These are phyloP conservation scores for Colletotrichum sp. DNA, from an alignment of 2,329 filamentous ascomycete species.

Conservation along the genomic window DNA sequence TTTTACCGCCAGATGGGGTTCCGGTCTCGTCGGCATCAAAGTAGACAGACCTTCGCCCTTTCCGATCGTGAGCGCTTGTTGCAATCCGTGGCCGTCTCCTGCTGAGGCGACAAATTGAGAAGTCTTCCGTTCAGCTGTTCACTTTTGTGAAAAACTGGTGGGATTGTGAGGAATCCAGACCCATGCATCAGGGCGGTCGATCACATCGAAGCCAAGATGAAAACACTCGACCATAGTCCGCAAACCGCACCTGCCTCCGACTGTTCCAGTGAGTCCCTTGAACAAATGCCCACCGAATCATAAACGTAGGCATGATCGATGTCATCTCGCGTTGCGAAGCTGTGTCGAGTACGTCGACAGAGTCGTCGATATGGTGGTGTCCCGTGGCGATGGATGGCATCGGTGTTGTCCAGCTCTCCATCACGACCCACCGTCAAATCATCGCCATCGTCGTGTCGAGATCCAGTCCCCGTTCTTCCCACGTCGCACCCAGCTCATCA, in stretches of 20 bases:
- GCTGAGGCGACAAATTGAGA: neutral
- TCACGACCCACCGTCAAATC: neutral
- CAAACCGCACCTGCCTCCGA: too few relatives aligned
- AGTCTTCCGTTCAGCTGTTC: too few relatives aligned
- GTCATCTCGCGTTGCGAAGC: neutral
- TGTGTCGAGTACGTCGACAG: fast-evolving
- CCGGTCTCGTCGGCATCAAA: fast-evolving
- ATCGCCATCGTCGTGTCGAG: neutral
- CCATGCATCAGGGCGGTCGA: fast-evolving
- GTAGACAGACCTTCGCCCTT: fast-evolving
- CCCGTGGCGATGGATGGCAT: neutral
- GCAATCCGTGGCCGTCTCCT: fast-evolving
- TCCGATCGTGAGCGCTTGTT: too few relatives aligned
- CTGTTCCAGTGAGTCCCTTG: too few relatives aligned
- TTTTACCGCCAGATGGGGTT: too few relatives aligned
- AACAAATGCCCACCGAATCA: too few relatives aligned
- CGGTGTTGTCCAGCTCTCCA: fast-evolving
- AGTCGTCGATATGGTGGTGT: too few relatives aligned
- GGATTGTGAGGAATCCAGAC: neutral
- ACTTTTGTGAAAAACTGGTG: fast-evolving
- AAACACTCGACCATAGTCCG: neutral
- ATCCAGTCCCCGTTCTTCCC: too few relatives aligned
- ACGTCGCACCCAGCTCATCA: neutral
- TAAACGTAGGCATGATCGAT: neutral
- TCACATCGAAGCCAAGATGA: fast-evolving